Evolutionary conservation across 2,329 filamentous ascomycete genomes (phyloP), one percentile per base, ranked within the genome.

Genomic region (Cladobotryum protrusum): DNA sequence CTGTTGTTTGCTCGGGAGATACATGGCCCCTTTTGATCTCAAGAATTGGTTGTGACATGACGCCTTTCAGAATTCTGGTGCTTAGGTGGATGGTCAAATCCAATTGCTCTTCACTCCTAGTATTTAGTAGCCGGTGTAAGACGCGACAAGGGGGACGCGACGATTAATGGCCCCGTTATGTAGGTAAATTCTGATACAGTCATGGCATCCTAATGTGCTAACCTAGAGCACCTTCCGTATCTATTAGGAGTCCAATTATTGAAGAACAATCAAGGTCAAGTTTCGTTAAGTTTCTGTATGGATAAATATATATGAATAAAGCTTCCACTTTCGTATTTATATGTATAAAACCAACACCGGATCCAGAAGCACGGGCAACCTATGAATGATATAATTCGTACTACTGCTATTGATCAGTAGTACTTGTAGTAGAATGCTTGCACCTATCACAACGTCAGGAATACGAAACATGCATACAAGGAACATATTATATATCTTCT

Each of bases 31-130:
- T 54, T n/a, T 65, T 61, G 29, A 78, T 61, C 3, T 61, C 59
- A 20, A 78, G 65, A 14, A 77, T 74, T 35, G 70, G 65, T 51
- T 69, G 67, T 6, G 68, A 60, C 74, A 75, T 75, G 24, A 7
- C 60, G 46, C 32, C 9, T n/a, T 39, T 39, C 9, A 39, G 9
- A 4, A 39, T 3, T 39, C 17, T 14, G n/a, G 4, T 39, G 11
- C 7, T 9, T 29, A 29, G 24, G 11, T 29, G 24, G 11, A 4
- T 8, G 24, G 11, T 29, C 7, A 29, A 29, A 9, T 29, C 24
- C 11, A 9, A 9, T 29, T 8, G 24, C 24, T 29, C 4, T 29
- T 8, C 6, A 29, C 2, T 29, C 24, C n/a, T n/a, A n/a, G n/a
- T 29, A 24, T 29, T 29, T 29, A 29, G 24, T 29, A 18, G 7